Conservation (phyloP, 257 asterid genomes). For the Scutellaria minor region DNA sequence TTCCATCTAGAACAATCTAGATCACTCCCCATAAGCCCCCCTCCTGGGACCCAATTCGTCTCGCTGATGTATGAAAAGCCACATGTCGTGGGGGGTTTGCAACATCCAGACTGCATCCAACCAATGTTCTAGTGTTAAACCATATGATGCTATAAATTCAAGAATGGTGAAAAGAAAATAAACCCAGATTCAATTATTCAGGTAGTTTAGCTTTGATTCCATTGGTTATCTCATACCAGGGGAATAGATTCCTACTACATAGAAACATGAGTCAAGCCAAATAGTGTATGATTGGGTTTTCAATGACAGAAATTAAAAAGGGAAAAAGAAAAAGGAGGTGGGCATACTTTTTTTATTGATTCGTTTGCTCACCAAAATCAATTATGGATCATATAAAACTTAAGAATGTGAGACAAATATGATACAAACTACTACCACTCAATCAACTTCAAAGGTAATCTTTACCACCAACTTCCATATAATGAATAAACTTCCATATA, state of each 20-base stretch:
- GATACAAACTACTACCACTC: slow-evolving; percentile 22
- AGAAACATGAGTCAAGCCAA: slow-evolving; percentile 24
- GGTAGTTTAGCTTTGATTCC: slow-evolving; percentile 5
- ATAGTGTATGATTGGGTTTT: not conserved
- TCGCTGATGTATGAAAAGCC: slow-evolving; percentile 67
- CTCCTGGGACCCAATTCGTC: slow-evolving; percentile 63
- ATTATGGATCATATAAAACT: slow-evolving; percentile 23
- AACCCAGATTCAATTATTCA: not conserved
- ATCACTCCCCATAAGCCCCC: slow-evolving; percentile 49
- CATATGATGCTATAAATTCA: not conserved
- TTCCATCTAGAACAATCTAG: slow-evolving; percentile 70
- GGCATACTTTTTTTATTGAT: slow-evolving; percentile 6
- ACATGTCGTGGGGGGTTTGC: slow-evolving; percentile 91
- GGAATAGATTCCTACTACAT: not conserved
- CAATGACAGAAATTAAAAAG: not conserved
- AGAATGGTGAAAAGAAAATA: not conserved
- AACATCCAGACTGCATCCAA: slow-evolving; percentile 80
- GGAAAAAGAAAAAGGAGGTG: not conserved
- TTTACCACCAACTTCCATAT: slow-evolving; percentile 18
- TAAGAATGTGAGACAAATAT: slow-evolving; percentile 28
- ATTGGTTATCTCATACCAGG: not conserved
- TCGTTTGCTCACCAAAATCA: slow-evolving; percentile 32
- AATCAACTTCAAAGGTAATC: slow-evolving; percentile 20
- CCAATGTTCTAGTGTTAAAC: not conserved
- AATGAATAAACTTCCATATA: slow-evolving; percentile 17